Evolutionary conservation across 768 basidiomycete species (phyloP).

Genomic region (Leccinum subtestaceum): DNA sequence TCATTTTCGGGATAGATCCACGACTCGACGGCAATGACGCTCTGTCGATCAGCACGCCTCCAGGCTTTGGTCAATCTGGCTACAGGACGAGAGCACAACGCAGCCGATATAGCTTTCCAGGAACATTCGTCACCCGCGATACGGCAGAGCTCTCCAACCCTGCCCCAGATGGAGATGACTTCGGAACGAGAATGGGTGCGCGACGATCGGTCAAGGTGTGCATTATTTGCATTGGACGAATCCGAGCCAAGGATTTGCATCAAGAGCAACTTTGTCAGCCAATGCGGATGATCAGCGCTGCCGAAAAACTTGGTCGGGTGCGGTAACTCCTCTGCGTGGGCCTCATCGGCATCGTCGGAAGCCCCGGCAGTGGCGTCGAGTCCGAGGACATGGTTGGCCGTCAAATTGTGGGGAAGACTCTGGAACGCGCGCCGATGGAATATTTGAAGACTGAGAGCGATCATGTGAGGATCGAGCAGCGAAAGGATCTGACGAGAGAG

Average conservation of each 20-base stretch:
- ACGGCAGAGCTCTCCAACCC: constrained; percentile 70
- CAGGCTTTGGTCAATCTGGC: constrained; percentile 78
- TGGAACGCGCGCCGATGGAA: constrained; percentile 59
- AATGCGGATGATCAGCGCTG: constrained; percentile 69
- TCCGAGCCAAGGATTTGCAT: constrained; percentile 69
- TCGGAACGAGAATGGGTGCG: constrained; percentile 72
- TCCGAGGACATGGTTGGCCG: constrained; percentile 42
- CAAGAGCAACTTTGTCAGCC: constrained; percentile 74
- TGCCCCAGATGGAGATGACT: constrained; percentile 69
- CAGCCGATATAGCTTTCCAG: constrained; percentile 71
- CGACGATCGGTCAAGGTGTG: constrained; percentile 39
- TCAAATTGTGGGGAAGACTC: constrained; percentile 51
- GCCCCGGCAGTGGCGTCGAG: constrained; percentile 20
- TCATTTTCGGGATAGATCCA: constrained; percentile 56
- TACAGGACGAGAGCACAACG: constrained; percentile 69
- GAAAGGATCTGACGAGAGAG: constrained; percentile 66
- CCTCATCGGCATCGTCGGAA: constrained; percentile 6
- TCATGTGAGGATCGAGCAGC: constrained; percentile 54
- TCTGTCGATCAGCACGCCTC: constrained; percentile 66
- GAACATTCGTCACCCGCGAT: constrained; percentile 74
- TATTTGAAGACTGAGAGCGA: constrained; percentile 61
- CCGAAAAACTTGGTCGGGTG: constrained; percentile 52
- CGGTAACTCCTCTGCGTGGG: constrained; percentile 1
- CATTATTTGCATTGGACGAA: constrained; percentile 34
- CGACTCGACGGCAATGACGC: constrained; percentile 55